Evolutionary conservation across 495 filamentous ascomycete species (phyloP).

Genomic region (Apodospora peruviana): DNA sequence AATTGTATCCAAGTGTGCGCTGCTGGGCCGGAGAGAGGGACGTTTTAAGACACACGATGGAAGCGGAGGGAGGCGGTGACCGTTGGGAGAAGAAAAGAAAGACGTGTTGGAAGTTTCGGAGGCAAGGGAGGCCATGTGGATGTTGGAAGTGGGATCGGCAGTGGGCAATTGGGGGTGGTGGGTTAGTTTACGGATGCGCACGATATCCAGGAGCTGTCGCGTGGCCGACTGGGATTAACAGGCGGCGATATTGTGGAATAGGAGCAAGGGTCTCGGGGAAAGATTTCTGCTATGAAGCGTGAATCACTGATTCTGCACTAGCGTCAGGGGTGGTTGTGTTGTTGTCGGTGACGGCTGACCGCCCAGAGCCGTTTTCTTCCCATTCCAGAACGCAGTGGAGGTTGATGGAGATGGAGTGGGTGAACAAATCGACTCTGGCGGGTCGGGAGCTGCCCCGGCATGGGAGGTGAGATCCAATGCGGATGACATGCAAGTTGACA

Average conservation of each 20-base stretch:
- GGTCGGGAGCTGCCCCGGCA: too few relatives aligned
- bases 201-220: slow-evolving; percentile 11
- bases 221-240: slow-evolving; percentile 25
- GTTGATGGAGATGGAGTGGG: too few relatives aligned
- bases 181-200: neutral
- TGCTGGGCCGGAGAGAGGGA: neutral
- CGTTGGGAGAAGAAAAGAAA: neutral
- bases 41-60: neutral
- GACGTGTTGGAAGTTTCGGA: neutral
- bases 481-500: too few relatives aligned
- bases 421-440: too few relatives aligned
- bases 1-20: neutral
- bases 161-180: neutral
- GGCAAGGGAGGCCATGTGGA: neutral
- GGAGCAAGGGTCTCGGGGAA: slow-evolving; percentile 9
- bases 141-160: slow-evolving; percentile 22
- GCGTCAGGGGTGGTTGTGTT: neutral
- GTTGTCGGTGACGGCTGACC: neutral
- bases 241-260: slow-evolving; percentile 5
- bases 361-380: too few relatives aligned
- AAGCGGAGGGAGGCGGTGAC: too few relatives aligned
- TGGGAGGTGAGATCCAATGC: too few relatives aligned
- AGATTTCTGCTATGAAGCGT: too few relatives aligned
- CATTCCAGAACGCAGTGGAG: too few relatives aligned
- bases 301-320: neutral